Evolutionary conservation across 805 yeast species (phyloP), one percentile per base, ranked within the genome.

Genomic region (Starmerella lactis-condensi): DNA sequence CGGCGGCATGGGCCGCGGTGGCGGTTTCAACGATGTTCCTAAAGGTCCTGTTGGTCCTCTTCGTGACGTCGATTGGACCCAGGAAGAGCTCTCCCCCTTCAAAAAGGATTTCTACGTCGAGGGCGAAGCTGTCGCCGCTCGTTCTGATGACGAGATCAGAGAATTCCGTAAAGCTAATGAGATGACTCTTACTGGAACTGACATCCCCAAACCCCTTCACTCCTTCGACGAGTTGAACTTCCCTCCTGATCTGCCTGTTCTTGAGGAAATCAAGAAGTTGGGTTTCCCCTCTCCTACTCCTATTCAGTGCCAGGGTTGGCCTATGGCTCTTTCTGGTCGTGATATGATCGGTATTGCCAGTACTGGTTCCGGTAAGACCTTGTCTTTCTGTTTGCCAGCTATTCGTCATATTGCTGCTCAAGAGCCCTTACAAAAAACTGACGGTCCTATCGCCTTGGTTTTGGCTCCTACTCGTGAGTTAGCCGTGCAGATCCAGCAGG

Each of bases 251-350:
- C 36, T 41, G 17, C 43, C 43, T 14, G 95, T 85, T 27, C 65
- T 89, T 52, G 63, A 59, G 37, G 94, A 85, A 65, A 83, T 89
- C 47, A 69, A 76, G 59, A 72, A 72, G 37, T 82, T 78, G 60
- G 96, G 96, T 39, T 89, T 89, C 63, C 89, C 74, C 34, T 69
- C 63, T 43, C 98, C 98, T 48, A 89, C 98, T 35, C 82, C 81
- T 44, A 89, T 89, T 52, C 98, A 89, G 64, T 81, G 94, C 60
- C 98, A 89, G 65, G 98, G 98, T 64, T 89, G 98, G 98, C 98
- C 98, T 42, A 89, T 89, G 98, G 98, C 98, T 51, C 65, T 83
- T 37, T 72, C 85, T 48, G 98, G 98, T 65, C 79, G 96, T 63
- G 96, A 89, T 57, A 76, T 89, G 85, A 78, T 89, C 59, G 98